Percentiles rank a stretch among this genome's conserved stretches.
Conservation (phyloP, 495 filamentous ascomycete genomes). For the Sordaria brevicollis region DNA sequence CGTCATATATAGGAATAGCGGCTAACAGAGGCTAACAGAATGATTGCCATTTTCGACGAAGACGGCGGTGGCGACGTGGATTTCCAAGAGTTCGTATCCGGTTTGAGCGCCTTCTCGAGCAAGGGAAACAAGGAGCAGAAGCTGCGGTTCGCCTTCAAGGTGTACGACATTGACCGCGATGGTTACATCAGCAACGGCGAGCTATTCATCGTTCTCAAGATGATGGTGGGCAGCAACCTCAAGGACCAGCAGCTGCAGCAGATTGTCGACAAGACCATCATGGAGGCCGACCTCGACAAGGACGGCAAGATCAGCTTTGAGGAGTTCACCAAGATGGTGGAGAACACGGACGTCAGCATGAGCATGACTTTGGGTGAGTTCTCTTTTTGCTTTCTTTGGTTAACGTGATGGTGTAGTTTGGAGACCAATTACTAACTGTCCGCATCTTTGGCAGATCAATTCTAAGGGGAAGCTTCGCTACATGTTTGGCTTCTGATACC, state of each 20-base stretch:
- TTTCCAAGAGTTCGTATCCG: slow-evolving; percentile 98
- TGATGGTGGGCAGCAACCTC: slow-evolving; percentile 99
- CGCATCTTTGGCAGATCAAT: not conserved
- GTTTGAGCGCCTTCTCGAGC: slow-evolving; percentile 86
- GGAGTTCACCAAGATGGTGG: slow-evolving; percentile 98
- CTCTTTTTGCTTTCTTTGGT: not conserved
- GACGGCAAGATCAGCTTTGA: slow-evolving; percentile 99
- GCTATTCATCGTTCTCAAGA: slow-evolving; percentile 98
- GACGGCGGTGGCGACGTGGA: slow-evolving; percentile 97
- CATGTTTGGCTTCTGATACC: not conserved
- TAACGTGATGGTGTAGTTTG: too few species aligned
- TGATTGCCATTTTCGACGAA: slow-evolving; percentile 99
- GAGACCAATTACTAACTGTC: not conserved
- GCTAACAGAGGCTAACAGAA: slow-evolving; percentile 36
- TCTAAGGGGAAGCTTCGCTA: not conserved
- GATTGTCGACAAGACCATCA: slow-evolving; percentile 99
- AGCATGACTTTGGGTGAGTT: slow-evolving; percentile 92
- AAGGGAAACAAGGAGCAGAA: slow-evolving; percentile 99
- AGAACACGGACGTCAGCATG: slow-evolving; percentile 94
- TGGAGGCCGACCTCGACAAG: slow-evolving; percentile 93
- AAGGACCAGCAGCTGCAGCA: slow-evolving; percentile 99
- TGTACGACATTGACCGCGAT: slow-evolving; percentile 98
- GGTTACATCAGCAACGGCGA: slow-evolving; percentile 98
- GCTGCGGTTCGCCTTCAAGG: slow-evolving; percentile 94
- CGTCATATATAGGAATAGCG: not conserved